Evolutionary conservation across 495 filamentous ascomycete genomes (phyloP).

Genomic region (Talaromyces ruber): DNA sequence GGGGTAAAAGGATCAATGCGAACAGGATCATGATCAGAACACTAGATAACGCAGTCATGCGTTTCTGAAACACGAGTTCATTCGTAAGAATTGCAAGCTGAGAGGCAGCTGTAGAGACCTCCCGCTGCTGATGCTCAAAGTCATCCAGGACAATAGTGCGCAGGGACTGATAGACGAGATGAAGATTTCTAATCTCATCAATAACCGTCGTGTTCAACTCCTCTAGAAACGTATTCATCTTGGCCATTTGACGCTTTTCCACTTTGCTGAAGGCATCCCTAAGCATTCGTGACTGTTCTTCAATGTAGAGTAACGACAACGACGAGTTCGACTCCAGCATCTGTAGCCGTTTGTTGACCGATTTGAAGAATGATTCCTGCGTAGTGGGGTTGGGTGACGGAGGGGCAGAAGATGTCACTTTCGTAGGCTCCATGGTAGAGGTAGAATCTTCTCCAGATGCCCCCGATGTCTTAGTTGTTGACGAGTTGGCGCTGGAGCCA

Average conservation of each 20-base stretch:
- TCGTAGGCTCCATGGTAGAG: constrained; percentile 27
- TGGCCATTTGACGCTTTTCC: constrained; percentile 77
- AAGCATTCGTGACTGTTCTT: constrained; percentile 86
- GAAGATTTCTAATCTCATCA: constrained; percentile 70
- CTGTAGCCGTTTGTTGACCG: constrained; percentile 83
- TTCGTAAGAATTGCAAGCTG: constrained; percentile 83
- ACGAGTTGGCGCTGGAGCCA: not conserved
- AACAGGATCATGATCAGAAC: constrained; percentile 83
- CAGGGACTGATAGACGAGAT: constrained; percentile 86
- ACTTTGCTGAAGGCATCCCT: constrained; percentile 87
- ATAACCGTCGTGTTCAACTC: constrained; percentile 79
- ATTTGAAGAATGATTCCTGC: constrained; percentile 97
- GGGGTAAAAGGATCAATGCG: constrained; percentile 72
- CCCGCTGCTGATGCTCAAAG: constrained; percentile 74
- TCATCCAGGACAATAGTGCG: constrained; percentile 93
- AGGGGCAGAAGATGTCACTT: constrained; percentile 45
- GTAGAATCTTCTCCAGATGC: constrained; percentile 25
- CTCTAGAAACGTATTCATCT: constrained; percentile 74
- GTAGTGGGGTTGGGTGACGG: constrained; percentile 66
- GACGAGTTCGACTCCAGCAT: constrained; percentile 88
- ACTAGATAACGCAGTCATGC: constrained; percentile 84
- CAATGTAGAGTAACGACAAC: constrained; percentile 90
- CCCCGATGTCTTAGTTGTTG: not conserved
- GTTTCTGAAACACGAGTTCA: constrained; percentile 91
- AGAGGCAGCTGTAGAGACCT: constrained; percentile 72